Percentiles rank a stretch among this genome's conserved stretches.
Evolutionary conservation across 192 early-diverging fungal species (phyloP).

Genomic region (Chytriomyces sp.): DNA sequence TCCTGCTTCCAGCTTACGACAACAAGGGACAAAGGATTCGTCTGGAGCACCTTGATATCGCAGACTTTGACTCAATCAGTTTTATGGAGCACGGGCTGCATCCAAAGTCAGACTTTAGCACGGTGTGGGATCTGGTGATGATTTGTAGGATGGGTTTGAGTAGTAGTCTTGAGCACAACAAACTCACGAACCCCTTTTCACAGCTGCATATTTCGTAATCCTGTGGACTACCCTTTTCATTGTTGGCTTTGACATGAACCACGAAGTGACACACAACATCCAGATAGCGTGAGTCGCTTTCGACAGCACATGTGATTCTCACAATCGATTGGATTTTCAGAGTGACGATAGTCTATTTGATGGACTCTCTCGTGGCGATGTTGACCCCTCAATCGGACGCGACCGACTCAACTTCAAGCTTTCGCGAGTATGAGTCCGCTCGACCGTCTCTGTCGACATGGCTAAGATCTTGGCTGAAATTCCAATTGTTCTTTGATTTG

Average conservation of each 20-base stretch:
- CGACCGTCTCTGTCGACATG: neutral
- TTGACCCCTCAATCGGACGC: conserved; percentile 18
- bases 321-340: neutral
- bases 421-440: conserved; percentile 20
- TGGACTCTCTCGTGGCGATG: neutral
- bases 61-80: neutral
- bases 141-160: neutral
- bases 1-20: neutral
- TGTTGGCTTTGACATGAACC: neutral
- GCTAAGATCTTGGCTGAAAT: neutral
- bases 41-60: neutral
- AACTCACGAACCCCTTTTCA: too few relatives aligned
- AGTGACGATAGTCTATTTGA: neutral
- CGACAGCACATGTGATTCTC: neutral
- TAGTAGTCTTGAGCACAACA: neutral
- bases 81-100: conserved; percentile 9
- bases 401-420: neutral
- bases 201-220: neutral
- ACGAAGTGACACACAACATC: neutral
- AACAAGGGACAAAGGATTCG: neutral
- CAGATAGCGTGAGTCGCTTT: neutral
- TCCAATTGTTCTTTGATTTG: neutral
- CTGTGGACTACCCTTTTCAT: conserved; percentile 3
- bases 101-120: conserved; percentile 5
- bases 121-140: conserved; percentile 3